Percentiles rank a stretch among this genome's conserved stretches.
These are phyloP conservation scores for Leishmania turanica DNA, from an alignment of 208 protist species.

Conservation along the genomic window DNA sequence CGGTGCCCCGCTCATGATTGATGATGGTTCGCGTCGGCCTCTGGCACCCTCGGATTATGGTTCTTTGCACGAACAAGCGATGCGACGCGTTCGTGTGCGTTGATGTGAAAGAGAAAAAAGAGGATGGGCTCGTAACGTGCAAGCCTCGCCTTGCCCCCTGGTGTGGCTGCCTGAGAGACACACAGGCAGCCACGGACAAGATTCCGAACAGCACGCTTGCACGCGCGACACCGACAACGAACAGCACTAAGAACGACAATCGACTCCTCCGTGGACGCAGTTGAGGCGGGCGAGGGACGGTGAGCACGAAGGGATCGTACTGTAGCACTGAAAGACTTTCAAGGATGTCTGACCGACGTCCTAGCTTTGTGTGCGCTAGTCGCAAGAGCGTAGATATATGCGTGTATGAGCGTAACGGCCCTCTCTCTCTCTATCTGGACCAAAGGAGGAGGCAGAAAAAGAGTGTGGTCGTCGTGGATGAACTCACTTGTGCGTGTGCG, in stretches of 20 bases:
- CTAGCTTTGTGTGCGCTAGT: neutral
- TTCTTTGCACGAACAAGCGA: neutral
- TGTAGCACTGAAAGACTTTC: neutral
- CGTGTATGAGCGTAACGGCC: neutral
- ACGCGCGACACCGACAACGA: neutral
- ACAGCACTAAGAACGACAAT: neutral
- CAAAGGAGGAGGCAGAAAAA: neutral
- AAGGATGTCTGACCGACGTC: neutral
- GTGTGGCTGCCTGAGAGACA: neutral
- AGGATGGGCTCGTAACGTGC: neutral
- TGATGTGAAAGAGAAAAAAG: neutral
- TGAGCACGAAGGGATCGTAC: neutral
- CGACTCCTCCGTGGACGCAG: neutral
- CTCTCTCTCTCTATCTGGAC: neutral
- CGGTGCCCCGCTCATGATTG: constrained; percentile 27
- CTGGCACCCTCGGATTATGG: neutral
- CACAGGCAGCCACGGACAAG: neutral
- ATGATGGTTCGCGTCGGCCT: neutral
- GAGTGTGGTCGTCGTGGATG: neutral
- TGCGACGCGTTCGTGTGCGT: neutral
- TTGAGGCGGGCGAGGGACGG: neutral
- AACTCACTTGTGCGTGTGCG: neutral
- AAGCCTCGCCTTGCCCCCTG: neutral
- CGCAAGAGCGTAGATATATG: constrained; percentile 1
- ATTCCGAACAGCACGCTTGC: neutral